Base-by-base conservation (phyloP, 495 filamentous ascomycete genomes). In the Chaetomidium leptoderma region DNA sequence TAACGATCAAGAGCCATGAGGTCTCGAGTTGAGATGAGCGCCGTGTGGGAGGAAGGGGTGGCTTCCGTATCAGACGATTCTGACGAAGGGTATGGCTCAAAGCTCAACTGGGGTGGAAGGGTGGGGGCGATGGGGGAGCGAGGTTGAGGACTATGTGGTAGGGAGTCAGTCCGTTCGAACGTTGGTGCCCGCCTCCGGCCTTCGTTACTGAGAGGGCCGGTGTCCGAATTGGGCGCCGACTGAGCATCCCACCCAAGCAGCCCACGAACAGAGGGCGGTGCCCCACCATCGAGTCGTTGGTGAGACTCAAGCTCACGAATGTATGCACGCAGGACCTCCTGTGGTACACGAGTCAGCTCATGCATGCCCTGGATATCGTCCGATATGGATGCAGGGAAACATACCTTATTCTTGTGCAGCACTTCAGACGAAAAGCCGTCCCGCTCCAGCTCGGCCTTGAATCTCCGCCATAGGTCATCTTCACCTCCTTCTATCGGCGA, bases 251-350 rank as follows among this genome's bases (percentile, higher is more conserved):
- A 56, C 46, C 30, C 67, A 9, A 77, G 65, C 29, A 76, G 63
- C 6, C 72, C 72, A 24, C 68, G 74, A 39, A 76, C 72, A 0
- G 72, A 73, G 27, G 74, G 74, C 9, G 75, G 69, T 37, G 58
- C 64, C 42, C 69, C 70, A 59, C 67, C 70, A 33, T 67, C 62
- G 10, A 59, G 50, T 10, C 55, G 64, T 42, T 65, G 58, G 58
- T 72, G 64, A 35, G 73, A 66, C 56, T 81, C 74, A 57, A 81
- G 68, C 65, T 81, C 72, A 21, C 78, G 74, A 48, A 83, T 81
- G 59, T 81, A 81, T 32, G 80, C 78, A 55, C 76, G 71, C 13
- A 83, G 68, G 21, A 81, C 72, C 60, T 80, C 78, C 78, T 81
- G 61, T 48, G 16, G 27, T 11, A 53, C 27, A 2, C 26, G 23